These are phyloP conservation scores for Xylaria palmicola DNA, from an alignment of 495 filamentous ascomycete species.

Conservation along the genomic window DNA sequence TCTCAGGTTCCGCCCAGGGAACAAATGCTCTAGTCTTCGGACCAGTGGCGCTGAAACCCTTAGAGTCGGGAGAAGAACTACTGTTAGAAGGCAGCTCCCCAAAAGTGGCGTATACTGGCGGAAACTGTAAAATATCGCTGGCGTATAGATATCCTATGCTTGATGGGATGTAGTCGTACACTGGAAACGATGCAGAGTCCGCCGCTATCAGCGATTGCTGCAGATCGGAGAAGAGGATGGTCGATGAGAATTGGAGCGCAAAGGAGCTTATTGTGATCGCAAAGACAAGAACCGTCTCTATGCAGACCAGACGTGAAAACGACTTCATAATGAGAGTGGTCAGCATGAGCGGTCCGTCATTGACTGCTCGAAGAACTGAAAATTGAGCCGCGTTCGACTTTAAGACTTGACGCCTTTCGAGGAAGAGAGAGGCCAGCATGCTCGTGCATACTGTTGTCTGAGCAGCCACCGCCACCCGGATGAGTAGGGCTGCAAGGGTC, in stretches of 20 bases:
- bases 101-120: background rate
- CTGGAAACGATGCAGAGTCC: background rate
- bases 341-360: constrained; percentile 16
- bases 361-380: constrained; percentile 13
- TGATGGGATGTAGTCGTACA: background rate
- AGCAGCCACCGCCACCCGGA: constrained; percentile 6
- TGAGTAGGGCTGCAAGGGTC: constrained; percentile 14
- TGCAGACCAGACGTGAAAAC: background rate
- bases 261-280: background rate
- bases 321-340: background rate
- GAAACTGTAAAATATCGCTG: background rate
- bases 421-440: constrained; percentile 16
- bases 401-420: constrained; percentile 15
- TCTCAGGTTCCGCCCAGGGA: background rate
- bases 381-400: constrained; percentile 13
- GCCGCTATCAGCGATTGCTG: background rate
- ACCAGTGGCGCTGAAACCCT: background rate
- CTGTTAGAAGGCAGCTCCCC: background rate
- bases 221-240: constrained; percentile 15
- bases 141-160: background rate
- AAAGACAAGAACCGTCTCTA: background rate
- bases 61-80: background rate
- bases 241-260: constrained; percentile 15
- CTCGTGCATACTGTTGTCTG: constrained; percentile 17
- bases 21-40: background rate